Percentiles rank a stretch among this genome's conserved stretches.
phyloP scores from a whole-genome alignment of 768 basidiomycete species.

The Candolleomyces eurysporus region DNA sequence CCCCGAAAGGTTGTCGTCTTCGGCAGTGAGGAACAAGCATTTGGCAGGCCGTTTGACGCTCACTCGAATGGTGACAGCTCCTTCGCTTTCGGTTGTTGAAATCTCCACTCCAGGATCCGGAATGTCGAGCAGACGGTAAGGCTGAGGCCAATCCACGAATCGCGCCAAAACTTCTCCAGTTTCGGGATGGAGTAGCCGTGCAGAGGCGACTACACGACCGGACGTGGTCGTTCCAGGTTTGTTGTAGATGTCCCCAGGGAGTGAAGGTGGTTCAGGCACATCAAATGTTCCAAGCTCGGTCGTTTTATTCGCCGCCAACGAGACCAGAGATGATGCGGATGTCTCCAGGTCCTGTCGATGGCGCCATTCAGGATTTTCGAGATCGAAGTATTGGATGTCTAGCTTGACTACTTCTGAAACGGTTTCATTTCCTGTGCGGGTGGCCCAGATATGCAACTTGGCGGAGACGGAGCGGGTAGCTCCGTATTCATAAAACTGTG shows the following conservation, averaged over 20 bases:
- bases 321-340: slow-evolving; percentile 19
- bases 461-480: slow-evolving; percentile 58
- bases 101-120: slow-evolving; percentile 44
- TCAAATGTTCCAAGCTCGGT: slow-evolving; percentile 68
- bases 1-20: slow-evolving; percentile 28
- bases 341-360: slow-evolving; percentile 9
- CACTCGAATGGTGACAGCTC: slow-evolving; percentile 15
- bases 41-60: slow-evolving; percentile 63
- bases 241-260: slow-evolving; percentile 23
- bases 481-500: slow-evolving; percentile 55
- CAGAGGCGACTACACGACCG: slow-evolving; percentile 59
- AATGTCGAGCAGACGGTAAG: slow-evolving; percentile 75
- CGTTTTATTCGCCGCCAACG: slow-evolving; percentile 62
- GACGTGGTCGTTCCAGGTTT: slow-evolving; percentile 39
- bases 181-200: slow-evolving; percentile 52
- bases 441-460: slow-evolving; percentile 72
- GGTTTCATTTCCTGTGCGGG: slow-evolving; percentile 54
- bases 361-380: slow-evolving; percentile 37
- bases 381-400: slow-evolving; percentile 55
- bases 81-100: slow-evolving; percentile 34
- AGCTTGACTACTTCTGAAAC: slow-evolving; percentile 45
- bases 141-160: slow-evolving; percentile 81
- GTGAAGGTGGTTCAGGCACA: slow-evolving; percentile 52
- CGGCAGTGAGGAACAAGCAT: slow-evolving; percentile 65
- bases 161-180: slow-evolving; percentile 59